phyloP scores from a whole-genome alignment of 1,284 basidiomycete genomes.

The Lignosus rhinocerotis region DNA sequence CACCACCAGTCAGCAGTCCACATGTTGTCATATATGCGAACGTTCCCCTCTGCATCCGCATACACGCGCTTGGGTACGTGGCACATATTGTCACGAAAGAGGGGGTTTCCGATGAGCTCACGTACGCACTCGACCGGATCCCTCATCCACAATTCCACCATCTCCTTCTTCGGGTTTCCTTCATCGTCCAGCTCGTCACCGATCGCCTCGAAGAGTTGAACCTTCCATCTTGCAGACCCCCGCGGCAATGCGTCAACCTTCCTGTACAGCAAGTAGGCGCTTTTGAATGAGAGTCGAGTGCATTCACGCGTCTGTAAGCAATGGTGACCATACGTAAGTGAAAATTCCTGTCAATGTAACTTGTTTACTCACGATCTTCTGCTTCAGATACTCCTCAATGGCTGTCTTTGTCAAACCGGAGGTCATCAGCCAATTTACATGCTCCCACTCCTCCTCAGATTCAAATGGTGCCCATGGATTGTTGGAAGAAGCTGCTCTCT shows the following conservation, averaged over 20 bases:
- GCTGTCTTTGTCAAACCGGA: background rate
- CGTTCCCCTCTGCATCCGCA: slow-evolving; percentile 23
- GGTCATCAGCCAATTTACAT: background rate
- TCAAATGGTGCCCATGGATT: background rate
- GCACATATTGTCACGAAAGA: slow-evolving; percentile 30
- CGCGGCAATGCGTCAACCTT: slow-evolving; percentile 33
- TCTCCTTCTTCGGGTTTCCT: slow-evolving; percentile 19
- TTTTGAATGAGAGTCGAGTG: slow-evolving; percentile 24
- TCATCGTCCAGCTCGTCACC: slow-evolving; percentile 31
- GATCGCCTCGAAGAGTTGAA: slow-evolving; percentile 23
- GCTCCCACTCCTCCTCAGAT: slow-evolving; percentile 3
- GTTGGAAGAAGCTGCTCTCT: background rate
- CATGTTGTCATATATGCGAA: slow-evolving; percentile 38
- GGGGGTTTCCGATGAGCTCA: slow-evolving; percentile 36
- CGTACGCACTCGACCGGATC: slow-evolving; percentile 34
- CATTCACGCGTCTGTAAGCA: slow-evolving; percentile 11
- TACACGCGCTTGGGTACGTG: slow-evolving; percentile 37
- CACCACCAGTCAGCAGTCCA: slow-evolving; percentile 47
- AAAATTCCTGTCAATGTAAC: background rate
- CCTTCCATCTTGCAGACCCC: slow-evolving; percentile 25
- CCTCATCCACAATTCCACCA: slow-evolving; percentile 29
- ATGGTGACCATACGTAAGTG: background rate
- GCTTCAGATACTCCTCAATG: slow-evolving; percentile 3
- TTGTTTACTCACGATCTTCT: background rate
- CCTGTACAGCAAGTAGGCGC: slow-evolving; percentile 28